phyloP scores from a whole-genome alignment of 495 filamentous ascomycete species.

The Lasiosphaeria ovina region DNA sequence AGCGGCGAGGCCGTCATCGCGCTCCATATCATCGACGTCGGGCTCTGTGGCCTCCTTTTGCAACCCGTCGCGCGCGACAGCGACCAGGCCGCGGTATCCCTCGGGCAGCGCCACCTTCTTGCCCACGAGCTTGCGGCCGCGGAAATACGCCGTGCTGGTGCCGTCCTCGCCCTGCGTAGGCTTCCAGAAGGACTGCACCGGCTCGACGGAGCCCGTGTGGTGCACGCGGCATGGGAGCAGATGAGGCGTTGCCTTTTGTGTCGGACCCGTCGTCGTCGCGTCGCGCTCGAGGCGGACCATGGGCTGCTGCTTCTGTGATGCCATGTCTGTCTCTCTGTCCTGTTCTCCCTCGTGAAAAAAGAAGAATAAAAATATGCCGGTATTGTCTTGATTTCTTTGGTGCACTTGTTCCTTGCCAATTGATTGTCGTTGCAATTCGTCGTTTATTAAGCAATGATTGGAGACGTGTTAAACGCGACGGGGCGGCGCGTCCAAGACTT shows the following conservation, averaged over 20 bases:
- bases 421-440: no score
- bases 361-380: not conserved
- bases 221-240: conserved; percentile 82
- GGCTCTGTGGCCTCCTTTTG: conserved; percentile 22
- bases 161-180: conserved; percentile 49
- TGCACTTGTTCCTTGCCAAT: not conserved
- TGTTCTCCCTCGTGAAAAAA: not conserved
- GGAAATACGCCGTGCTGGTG: conserved; percentile 66
- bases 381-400: not conserved
- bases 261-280: not conserved
- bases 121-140: conserved; percentile 77
- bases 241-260: conserved; percentile 61
- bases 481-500: no score
- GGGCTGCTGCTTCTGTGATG: conserved; percentile 24
- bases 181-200: conserved; percentile 69
- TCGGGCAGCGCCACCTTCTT: conserved; percentile 65
- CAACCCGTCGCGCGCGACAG: conserved; percentile 20
- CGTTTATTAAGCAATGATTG: no score
- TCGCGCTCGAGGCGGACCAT: conserved; percentile 25
- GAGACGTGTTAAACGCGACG: no score
- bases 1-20: conserved; percentile 47
- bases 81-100: conserved; percentile 66
- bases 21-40: conserved; percentile 38
- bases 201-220: conserved; percentile 69
- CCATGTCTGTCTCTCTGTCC: conserved; percentile 10